These are phyloP conservation scores for Boletellus ananas DNA, from an alignment of 768 basidiomycete species.

Conservation along the genomic window DNA sequence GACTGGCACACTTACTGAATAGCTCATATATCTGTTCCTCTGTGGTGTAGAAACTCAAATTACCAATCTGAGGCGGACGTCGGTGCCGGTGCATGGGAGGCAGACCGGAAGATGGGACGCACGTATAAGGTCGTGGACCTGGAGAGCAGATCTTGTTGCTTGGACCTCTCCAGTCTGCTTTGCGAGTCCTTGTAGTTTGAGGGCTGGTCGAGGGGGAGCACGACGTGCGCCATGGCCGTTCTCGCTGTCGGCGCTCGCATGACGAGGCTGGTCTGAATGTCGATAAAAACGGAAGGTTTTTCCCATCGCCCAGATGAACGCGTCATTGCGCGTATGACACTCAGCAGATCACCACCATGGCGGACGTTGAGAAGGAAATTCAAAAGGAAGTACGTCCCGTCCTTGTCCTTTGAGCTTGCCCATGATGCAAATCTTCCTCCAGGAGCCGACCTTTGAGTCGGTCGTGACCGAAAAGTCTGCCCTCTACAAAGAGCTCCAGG, in stretches of 20 bases:
- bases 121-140: constrained; percentile 92
- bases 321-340: constrained; percentile 21
- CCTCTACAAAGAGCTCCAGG: constrained; percentile 79
- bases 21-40: constrained; percentile 96
- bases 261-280: neutral
- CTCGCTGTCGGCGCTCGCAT: neutral
- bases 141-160: constrained; percentile 73
- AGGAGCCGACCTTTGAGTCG: constrained; percentile 91
- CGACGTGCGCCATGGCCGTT: constrained; percentile 77
- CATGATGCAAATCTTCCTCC: neutral
- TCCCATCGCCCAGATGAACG: constrained; percentile 29
- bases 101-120: constrained; percentile 30
- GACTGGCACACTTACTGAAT: constrained; percentile 84
- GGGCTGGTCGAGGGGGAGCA: constrained; percentile 82
- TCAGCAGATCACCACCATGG: constrained; percentile 50
- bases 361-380: constrained; percentile 85
- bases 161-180: constrained; percentile 70
- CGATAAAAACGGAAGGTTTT: constrained; percentile 25
- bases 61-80: constrained; percentile 61
- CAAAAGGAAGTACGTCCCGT: constrained; percentile 62
- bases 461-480: constrained; percentile 87
- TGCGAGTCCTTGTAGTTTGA: constrained; percentile 98
- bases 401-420: neutral
- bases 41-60: constrained; percentile 91
- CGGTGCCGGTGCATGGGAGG: constrained; percentile 17